Conservation (phyloP, 352 stramenopile genomes). For the Pythium chondricola region DNA sequence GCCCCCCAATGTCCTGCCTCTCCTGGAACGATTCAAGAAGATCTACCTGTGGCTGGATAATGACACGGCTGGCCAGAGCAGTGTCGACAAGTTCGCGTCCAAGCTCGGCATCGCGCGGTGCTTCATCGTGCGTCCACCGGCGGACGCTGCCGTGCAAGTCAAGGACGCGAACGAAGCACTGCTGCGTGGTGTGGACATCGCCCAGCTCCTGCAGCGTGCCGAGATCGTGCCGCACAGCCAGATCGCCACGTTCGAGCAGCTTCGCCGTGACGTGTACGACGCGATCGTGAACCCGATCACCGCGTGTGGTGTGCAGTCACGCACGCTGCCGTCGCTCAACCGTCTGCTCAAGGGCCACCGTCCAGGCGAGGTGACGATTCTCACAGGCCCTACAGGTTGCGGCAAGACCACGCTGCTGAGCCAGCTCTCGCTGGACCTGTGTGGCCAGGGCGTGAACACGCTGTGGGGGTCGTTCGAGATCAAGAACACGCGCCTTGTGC, state of each 20-base stretch:
- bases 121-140: slow-evolving; percentile 86
- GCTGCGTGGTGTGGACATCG: slow-evolving; percentile 83
- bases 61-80: slow-evolving; percentile 92
- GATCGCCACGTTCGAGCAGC: slow-evolving; percentile 92
- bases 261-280: slow-evolving; percentile 90
- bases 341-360: slow-evolving; percentile 96
- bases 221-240: slow-evolving; percentile 88
- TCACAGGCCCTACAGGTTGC: slow-evolving; percentile 96
- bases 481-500: slow-evolving; percentile 95
- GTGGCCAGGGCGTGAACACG: slow-evolving; percentile 94
- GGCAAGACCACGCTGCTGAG: slow-evolving; percentile 94
- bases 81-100: slow-evolving; percentile 94
- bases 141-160: slow-evolving; percentile 33
- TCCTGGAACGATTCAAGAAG: slow-evolving; percentile 95
- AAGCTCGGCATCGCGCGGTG: slow-evolving; percentile 92
- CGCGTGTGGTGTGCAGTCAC: slow-evolving; percentile 88
- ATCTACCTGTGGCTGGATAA: slow-evolving; percentile 99
- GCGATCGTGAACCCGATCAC: slow-evolving; percentile 94
- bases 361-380: slow-evolving; percentile 96
- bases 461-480: slow-evolving; percentile 99
- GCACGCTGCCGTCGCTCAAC: slow-evolving; percentile 93
- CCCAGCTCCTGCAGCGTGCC: slow-evolving; percentile 77
- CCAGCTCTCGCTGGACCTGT: slow-evolving; percentile 88
- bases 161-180: slow-evolving; percentile 99
- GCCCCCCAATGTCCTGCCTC: slow-evolving; percentile 90